Percentiles rank a stretch among this genome's conserved stretches.
Evolutionary conservation across 1,284 basidiomycete species (phyloP).

Genomic region (Clitocybe nebularis): DNA sequence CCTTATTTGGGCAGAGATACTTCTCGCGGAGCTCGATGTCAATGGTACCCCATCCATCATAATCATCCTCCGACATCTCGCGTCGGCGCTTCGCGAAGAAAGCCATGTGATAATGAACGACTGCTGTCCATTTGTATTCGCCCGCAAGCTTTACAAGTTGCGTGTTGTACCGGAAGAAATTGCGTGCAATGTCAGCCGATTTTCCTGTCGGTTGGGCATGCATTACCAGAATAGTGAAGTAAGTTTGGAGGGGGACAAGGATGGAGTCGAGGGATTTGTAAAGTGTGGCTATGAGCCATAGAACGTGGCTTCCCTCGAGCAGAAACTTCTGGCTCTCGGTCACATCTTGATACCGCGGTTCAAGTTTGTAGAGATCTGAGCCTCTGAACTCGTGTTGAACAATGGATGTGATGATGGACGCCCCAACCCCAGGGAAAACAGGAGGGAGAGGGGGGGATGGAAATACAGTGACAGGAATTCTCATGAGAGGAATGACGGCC

Average conservation of each 20-base stretch:
- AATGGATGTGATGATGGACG: constrained; percentile 26
- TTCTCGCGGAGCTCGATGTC: background rate
- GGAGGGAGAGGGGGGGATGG: constrained; percentile 8
- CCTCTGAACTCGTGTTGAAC: constrained; percentile 26
- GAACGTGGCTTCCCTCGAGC: background rate
- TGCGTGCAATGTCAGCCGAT: background rate
- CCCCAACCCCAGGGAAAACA: constrained; percentile 30
- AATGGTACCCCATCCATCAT: background rate
- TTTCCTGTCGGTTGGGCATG: constrained; percentile 24
- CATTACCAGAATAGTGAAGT: constrained; percentile 31
- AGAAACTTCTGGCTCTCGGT: background rate
- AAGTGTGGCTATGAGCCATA: constrained; percentile 19
- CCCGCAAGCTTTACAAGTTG: constrained; percentile 21
- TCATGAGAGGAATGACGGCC: background rate
- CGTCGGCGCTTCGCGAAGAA: constrained; percentile 27
- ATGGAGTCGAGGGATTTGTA: constrained; percentile 30
- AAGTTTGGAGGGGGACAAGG: constrained; percentile 28
- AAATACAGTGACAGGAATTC: constrained; percentile 2
- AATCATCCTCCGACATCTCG: constrained; percentile 23
- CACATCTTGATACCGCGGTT: constrained; percentile 16
- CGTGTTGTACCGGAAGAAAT: background rate
- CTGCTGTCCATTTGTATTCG: constrained; percentile 31
- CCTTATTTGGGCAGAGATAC: background rate
- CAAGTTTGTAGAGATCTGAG: constrained; percentile 29
- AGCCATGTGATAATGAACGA: constrained; percentile 30